phyloP scores from a whole-genome alignment of 1,139 yeast species.

The Blastobotrys serpentis region DNA sequence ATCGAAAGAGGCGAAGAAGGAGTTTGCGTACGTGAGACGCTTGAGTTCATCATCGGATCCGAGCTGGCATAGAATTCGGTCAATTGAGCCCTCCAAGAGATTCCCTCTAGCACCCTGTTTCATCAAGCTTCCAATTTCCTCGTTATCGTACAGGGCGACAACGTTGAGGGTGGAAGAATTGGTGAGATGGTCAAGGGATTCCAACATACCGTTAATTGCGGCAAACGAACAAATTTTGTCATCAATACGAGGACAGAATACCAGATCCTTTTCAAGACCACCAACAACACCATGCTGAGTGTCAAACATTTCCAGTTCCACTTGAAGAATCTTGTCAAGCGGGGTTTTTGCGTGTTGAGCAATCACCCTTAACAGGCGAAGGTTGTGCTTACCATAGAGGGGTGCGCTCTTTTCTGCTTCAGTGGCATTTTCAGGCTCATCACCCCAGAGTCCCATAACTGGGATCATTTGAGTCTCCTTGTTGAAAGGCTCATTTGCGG shows the following conservation, averaged over 20 bases:
- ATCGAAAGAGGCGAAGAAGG: conserved; percentile 85
- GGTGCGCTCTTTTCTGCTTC: conserved; percentile 63
- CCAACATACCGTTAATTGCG: conserved; percentile 63
- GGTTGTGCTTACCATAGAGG: conserved; percentile 67
- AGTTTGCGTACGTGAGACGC: conserved; percentile 46
- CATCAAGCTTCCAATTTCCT: conserved; percentile 83
- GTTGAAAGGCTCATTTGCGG: conserved; percentile 76
- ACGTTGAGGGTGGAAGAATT: conserved; percentile 33
- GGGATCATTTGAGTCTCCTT: conserved; percentile 87
- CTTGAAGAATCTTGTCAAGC: conserved; percentile 69
- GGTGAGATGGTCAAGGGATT: conserved; percentile 34
- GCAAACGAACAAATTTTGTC: conserved; percentile 89
- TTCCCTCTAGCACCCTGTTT: conserved; percentile 95
- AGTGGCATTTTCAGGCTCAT: conserved; percentile 42
- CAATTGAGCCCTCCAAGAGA: conserved; percentile 72
- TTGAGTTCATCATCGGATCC: conserved; percentile 46
- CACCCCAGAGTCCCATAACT: conserved; percentile 61
- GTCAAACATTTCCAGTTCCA: conserved; percentile 81
- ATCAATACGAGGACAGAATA: conserved; percentile 89
- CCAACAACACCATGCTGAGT: conserved; percentile 82
- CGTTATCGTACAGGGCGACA: conserved; percentile 85
- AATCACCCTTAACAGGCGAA: conserved; percentile 66
- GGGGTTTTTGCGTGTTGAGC: conserved; percentile 62
- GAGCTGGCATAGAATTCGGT: conserved; percentile 56
- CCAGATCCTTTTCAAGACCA: conserved; percentile 84